Evolutionary conservation across 352 stramenopile genomes (phyloP).

Genomic region (Phytophthora sojae): DNA sequence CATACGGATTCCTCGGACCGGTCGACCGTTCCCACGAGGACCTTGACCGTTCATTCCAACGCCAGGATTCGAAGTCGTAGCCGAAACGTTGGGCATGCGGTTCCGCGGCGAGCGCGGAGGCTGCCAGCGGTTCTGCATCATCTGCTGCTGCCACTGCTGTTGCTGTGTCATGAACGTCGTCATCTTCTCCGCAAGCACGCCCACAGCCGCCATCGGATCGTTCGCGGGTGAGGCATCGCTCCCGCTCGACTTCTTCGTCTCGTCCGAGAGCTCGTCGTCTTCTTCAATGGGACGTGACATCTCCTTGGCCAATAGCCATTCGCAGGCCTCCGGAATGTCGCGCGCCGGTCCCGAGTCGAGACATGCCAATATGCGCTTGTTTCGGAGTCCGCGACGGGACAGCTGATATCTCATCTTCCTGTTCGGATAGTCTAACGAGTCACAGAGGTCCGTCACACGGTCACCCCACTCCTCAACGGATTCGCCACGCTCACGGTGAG

Average conservation of each 20-base stretch:
- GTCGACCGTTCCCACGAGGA: too few species aligned
- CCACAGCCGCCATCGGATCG: not conserved
- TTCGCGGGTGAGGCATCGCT: not conserved
- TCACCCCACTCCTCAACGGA: too few species aligned
- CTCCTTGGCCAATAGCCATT: slow-evolving; percentile 7
- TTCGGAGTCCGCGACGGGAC: not conserved
- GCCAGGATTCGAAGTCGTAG: too few species aligned
- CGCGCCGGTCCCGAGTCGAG: slow-evolving; percentile 1
- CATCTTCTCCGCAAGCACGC: not conserved
- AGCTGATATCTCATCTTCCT: not conserved
- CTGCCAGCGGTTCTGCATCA: not conserved
- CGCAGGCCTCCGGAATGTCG: slow-evolving; percentile 3
- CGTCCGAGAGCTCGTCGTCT: slow-evolving; percentile 10
- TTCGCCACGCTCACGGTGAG: too few species aligned
- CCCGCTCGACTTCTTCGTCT: not conserved
- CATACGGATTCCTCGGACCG: too few species aligned
- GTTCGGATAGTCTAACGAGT: too few species aligned
- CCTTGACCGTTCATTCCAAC: too few species aligned
- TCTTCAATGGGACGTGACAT: slow-evolving; percentile 8
- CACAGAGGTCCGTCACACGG: too few species aligned
- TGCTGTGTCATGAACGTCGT: not conserved
- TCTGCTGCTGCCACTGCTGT: not conserved
- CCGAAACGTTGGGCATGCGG: too few species aligned
- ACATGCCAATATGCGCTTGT: slow-evolving; percentile 1
- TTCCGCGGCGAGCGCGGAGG: too few species aligned